These are phyloP conservation scores for Mucor mucedo DNA, from an alignment of 371 early-diverging fungal genomes.

Conservation along the genomic window DNA sequence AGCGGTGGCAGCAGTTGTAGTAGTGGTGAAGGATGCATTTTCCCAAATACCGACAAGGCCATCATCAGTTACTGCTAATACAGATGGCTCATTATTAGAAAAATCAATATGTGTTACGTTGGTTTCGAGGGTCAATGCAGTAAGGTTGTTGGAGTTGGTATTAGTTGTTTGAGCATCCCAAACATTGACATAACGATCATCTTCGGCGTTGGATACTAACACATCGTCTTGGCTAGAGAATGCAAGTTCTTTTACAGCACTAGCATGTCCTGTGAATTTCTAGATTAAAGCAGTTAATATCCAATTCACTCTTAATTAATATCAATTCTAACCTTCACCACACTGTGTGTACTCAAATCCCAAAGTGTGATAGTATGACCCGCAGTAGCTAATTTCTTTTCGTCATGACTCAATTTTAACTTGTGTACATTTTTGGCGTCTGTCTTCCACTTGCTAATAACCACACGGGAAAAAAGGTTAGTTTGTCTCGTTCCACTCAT, in stretches of 20 bases:
- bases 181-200: constrained; percentile 79
- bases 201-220: constrained; percentile 70
- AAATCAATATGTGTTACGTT: constrained; percentile 59
- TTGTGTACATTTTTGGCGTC: constrained; percentile 63
- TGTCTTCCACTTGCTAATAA: constrained; percentile 62
- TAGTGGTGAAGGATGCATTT: constrained; percentile 44
- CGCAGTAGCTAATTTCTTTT: constrained; percentile 63
- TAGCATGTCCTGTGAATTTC: constrained; percentile 50
- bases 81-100: constrained; percentile 54
- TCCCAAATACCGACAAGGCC: constrained; percentile 78
- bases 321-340: constrained; percentile 47
- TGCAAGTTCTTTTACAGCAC: constrained; percentile 58
- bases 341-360: constrained; percentile 57
- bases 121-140: constrained; percentile 71
- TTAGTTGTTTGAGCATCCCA: constrained; percentile 71
- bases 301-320: too few species aligned
- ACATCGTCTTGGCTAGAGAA: constrained; percentile 66
- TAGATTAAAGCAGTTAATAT: not conserved
- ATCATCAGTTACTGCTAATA: constrained; percentile 75
- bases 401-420: constrained; percentile 65
- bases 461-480: not conserved
- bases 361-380: constrained; percentile 73
- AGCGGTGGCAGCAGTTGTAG: constrained; percentile 20
- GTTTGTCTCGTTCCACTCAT: not conserved
- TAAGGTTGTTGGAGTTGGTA: constrained; percentile 55